Evolutionary conservation across 108 stramenopile species (phyloP), one percentile per base, ranked within the genome.

Genomic region (Thalassiosira profunda): DNA sequence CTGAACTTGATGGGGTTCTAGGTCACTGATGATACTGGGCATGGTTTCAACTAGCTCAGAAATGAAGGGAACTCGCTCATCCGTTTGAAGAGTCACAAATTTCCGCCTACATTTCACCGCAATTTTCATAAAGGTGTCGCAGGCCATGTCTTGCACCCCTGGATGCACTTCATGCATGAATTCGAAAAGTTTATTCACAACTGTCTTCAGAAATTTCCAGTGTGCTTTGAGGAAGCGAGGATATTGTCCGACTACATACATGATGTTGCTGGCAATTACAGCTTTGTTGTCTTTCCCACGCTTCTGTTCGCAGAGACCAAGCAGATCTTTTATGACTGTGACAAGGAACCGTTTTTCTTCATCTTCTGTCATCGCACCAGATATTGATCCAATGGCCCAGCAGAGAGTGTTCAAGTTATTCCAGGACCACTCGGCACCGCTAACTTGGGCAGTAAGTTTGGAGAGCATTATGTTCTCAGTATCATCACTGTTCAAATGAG

Each of bases 191-290:
- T 99, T 99, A 77, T 98, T 97, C 64, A 99, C 98, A 23, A 99
- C 99, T n/a, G 99, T 99, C 77, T 98, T 96, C 21, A 99, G 87
- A 73, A 99, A 99, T 83, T 98, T 99, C 99, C 99, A 99, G 70
- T 99, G 99, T 15, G 97, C 97, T 63, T 95, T 93, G 26, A 99
- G 74, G 82, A 99, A 99, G 2, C 99, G 95, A 31, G 99, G 99
- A 72, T 99, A 99, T 82, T 99, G 99, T 4, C 99, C 99, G 15
- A 99, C 98, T 26, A 99, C 98, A 72, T 99, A 99, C 99, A 99
- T 99, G 76, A 99, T 99, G 74, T 99, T 99, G 56, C 94, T 95
- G 12, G 99, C 99, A 59, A 99, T 78, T 11, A 99, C 98, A 24
- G 98, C 98, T 67, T 99, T 96, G 85, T 99, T 99, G 78, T 99